Evolutionary conservation across 164 flowering plant genomes (phyloP).

Genomic region (Annona cherimola): DNA sequence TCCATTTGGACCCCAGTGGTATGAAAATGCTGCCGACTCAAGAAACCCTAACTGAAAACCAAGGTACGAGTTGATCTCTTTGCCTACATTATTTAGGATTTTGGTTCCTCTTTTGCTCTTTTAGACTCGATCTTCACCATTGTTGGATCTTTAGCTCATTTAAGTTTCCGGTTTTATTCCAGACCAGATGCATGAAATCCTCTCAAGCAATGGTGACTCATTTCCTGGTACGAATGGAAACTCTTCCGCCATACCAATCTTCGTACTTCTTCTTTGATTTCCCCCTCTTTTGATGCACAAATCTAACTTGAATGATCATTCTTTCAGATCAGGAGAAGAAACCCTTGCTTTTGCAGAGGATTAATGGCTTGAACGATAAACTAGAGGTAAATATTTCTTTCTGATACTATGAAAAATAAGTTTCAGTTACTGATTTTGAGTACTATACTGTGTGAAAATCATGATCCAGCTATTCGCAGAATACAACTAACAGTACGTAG

Average conservation of each 20-base stretch:
- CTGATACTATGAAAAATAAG: background rate
- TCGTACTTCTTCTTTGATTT: background rate
- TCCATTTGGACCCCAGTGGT: background rate
- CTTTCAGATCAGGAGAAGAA: constrained; percentile 25
- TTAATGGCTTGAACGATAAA: constrained; percentile 35
- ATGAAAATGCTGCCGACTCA: background rate
- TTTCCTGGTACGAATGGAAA: background rate
- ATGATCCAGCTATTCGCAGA: background rate
- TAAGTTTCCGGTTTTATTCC: background rate
- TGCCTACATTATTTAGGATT: background rate
- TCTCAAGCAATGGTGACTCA: background rate
- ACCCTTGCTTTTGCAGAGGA: constrained; percentile 41
- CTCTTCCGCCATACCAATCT: background rate
- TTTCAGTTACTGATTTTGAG: background rate
- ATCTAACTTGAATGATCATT: background rate
- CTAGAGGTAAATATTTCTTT: constrained; percentile 35
- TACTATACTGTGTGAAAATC: background rate
- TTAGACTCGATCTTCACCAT: background rate
- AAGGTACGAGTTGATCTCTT: background rate
- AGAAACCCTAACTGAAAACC: background rate
- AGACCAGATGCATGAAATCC: background rate
- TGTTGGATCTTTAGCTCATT: background rate
- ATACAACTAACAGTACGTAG: background rate
- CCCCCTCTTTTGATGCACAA: background rate
- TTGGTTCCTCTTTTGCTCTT: background rate